A percentile compares a stretch with the other conserved stretches of the same genome.
Evolutionary conservation across 2,329 filamentous ascomycete species (phyloP).

Genomic region (Macrophomina pseudophaseolina): DNA sequence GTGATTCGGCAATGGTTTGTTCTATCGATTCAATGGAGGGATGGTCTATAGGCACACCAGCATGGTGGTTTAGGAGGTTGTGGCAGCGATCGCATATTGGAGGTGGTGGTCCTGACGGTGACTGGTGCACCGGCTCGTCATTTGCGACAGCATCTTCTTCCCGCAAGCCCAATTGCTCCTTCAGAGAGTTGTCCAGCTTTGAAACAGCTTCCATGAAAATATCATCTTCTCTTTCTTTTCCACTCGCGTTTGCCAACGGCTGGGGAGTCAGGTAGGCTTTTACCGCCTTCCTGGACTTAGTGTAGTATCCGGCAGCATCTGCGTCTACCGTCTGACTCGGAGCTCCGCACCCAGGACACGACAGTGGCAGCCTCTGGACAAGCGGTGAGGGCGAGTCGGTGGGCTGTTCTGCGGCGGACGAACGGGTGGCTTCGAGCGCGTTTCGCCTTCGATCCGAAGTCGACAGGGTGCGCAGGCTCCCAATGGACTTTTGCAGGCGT

Average conservation of each 20-base stretch:
- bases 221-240: constrained; percentile 40
- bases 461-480: background rate
- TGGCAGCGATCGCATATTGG: constrained; percentile 90
- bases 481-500: constrained; percentile 5
- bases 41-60: constrained; percentile 74
- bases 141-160: background rate
- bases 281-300: constrained; percentile 54
- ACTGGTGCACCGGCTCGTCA: background rate
- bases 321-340: constrained; percentile 61
- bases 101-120: constrained; percentile 9
- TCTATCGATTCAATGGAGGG: constrained; percentile 81
- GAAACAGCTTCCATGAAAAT: constrained; percentile 44
- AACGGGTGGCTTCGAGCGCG: constrained; percentile 1
- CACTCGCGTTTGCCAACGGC: background rate
- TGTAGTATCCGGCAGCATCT: constrained; percentile 64
- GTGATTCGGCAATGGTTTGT: constrained; percentile 85
- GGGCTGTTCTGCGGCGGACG: constrained; percentile 14
- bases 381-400: background rate
- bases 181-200: constrained; percentile 33
- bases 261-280: constrained; percentile 43
- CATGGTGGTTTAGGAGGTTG: constrained; percentile 75
- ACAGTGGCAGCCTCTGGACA: constrained; percentile 49
- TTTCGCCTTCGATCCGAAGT: constrained; percentile 12
- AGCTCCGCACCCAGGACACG: constrained; percentile 69
- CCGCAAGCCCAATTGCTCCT: constrained; percentile 7